phyloP scores from a whole-genome alignment of 208 protist species.

The Crithidia thermophila region DNA sequence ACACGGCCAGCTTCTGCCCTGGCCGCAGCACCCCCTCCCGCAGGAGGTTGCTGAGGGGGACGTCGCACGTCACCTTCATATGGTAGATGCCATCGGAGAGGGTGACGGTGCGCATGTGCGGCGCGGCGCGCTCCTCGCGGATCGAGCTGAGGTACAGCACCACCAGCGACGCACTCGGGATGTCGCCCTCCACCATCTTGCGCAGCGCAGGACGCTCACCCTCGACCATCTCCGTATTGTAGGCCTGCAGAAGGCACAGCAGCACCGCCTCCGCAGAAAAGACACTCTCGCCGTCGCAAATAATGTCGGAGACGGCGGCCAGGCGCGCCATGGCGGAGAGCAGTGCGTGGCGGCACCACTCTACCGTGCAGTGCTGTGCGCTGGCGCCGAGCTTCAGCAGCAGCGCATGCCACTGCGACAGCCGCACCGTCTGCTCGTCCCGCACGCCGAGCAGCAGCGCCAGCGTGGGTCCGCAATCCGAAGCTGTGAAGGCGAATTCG shows the following conservation, averaged over 20 bases:
- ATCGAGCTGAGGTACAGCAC: constrained; percentile 56
- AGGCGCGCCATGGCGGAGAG: constrained; percentile 45
- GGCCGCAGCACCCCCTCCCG: constrained; percentile 56
- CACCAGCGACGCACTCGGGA: constrained; percentile 55
- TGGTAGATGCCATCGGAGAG: constrained; percentile 83
- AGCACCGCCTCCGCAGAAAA: constrained; percentile 33
- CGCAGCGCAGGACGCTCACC: constrained; percentile 65
- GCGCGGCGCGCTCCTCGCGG: constrained; percentile 42
- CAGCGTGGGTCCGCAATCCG: constrained; percentile 23
- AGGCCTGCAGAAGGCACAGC: constrained; percentile 59
- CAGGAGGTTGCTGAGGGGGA: constrained; percentile 72
- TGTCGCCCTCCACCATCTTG: constrained; percentile 72
- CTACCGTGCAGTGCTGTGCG: constrained; percentile 34
- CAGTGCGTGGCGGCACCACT: constrained; percentile 64
- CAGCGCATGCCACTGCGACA: constrained; percentile 43
- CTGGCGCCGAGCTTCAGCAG: constrained; percentile 53
- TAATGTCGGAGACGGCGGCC: not conserved
- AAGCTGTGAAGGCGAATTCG: constrained; percentile 22
- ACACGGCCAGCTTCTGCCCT: constrained; percentile 68
- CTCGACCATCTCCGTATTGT: constrained; percentile 82
- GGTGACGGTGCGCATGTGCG: constrained; percentile 61
- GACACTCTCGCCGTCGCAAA: not conserved
- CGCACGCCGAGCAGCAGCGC: constrained; percentile 6
- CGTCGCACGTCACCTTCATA: constrained; percentile 59
- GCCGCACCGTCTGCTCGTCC: constrained; percentile 7